Evolutionary conservation across 2,329 filamentous ascomycete species (phyloP).

Genomic region (Alternaria atra): DNA sequence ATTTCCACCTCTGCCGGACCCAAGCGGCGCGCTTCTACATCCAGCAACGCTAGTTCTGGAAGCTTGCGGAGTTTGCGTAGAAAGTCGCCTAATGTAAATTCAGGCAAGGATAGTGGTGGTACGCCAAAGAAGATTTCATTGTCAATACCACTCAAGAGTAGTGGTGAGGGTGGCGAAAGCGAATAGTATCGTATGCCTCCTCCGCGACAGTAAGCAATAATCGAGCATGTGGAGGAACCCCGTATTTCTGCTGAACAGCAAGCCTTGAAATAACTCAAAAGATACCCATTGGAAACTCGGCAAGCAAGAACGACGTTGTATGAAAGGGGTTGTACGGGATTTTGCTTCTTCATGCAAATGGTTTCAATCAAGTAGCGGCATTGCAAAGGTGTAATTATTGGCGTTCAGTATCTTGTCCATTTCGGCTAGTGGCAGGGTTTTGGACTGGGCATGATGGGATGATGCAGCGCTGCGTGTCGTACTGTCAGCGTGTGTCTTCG

Average conservation of each 20-base stretch:
- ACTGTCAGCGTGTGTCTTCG: constrained; percentile 21
- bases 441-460: constrained; percentile 24
- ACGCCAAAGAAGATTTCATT: constrained; percentile 54
- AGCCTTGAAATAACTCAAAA: constrained; percentile 39
- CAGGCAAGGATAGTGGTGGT: constrained; percentile 53
- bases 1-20: constrained; percentile 64
- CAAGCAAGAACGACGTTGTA: constrained; percentile 40
- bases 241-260: constrained; percentile 35
- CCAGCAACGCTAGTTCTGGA: constrained; percentile 45
- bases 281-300: constrained; percentile 48
- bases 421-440: constrained; percentile 15
- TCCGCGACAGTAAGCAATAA: constrained; percentile 6
- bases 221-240: constrained; percentile 23
- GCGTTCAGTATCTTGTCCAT: constrained; percentile 30
- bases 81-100: constrained; percentile 54
- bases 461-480: constrained; percentile 21
- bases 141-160: constrained; percentile 52
- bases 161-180: constrained; percentile 41
- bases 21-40: constrained; percentile 54
- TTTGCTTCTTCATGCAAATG: constrained; percentile 29
- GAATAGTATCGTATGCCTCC: constrained; percentile 30
- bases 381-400: constrained; percentile 40
- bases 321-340: constrained; percentile 40
- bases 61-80: constrained; percentile 51
- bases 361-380: constrained; percentile 33